Base-by-base conservation (phyloP, 1,284 basidiomycete genomes). In the Cutaneotrichosporon cavernicola region DNA sequence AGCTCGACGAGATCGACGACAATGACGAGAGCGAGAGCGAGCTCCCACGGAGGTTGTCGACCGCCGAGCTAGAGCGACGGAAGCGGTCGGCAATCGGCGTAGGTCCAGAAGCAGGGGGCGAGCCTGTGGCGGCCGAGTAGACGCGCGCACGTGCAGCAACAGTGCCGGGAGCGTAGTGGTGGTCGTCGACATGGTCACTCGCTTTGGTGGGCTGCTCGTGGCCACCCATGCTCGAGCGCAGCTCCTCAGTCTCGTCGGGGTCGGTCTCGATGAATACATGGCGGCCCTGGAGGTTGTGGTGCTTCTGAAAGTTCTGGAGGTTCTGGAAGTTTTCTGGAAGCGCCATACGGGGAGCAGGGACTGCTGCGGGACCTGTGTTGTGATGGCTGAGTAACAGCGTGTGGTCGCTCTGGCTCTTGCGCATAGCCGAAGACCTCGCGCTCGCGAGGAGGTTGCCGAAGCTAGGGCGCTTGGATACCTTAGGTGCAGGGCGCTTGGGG, bases 61-160 rank as follows among this genome's bases (percentile, higher is more conserved):
- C 10, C 65, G 49, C 38, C 2, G 34, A 11, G 34, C 32, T 40
- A 6, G 58, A 63, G 26, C 72, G 71, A 5, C 70, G 65, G 65
- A 80, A 81, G 16, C 69, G 69, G 63, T 81, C 80, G 6, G 78
- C 78, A 43, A 81, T 81, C 10, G 80, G 80, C 22, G 70, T 67
- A 0, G 38, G 13, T 30, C 51, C 51, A 16, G 51, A 52, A 18
- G 43, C 43, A n/a, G 43, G 16, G 18, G 43, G n/a, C 18, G 43
- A 31, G 11, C 50, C 50, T 10, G 51, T 53, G 16, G 51, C 13
- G 16, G 30, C 30, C 13, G 70, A 66, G 61, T 72, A 75, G 9
- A 68, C 56, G 22, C 65, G 69, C 9, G 71, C 53, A 9, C 75
- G 70, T 7, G 71, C 73, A 16, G 72, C 69, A 5, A 76, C 73